Conservation (phyloP, 2,329 filamentous ascomycete genomes). For the Neophaeococcomyces mojaviensis region DNA sequence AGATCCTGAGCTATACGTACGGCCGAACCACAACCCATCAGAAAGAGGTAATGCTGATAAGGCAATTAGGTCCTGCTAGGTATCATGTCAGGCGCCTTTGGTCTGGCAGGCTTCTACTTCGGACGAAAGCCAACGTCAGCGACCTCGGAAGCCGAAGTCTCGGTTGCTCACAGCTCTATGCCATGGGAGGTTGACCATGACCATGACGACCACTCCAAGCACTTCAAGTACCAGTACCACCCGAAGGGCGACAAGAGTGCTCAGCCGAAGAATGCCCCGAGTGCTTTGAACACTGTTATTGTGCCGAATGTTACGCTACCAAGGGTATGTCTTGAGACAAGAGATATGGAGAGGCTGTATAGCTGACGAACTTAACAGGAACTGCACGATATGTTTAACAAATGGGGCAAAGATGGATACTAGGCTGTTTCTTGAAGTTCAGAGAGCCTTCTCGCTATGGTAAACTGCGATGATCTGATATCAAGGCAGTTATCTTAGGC, state of each 20-base stretch:
- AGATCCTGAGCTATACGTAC: slow-evolving; percentile 69
- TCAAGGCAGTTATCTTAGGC: too few relatives aligned
- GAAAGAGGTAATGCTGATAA: slow-evolving; percentile 1
- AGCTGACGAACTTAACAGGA: slow-evolving; percentile 45
- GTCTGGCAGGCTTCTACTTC: slow-evolving; percentile 73
- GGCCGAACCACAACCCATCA: slow-evolving; percentile 20
- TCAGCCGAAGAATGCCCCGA: slow-evolving; percentile 80
- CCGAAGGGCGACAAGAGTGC: slow-evolving; percentile 73
- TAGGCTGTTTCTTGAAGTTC: slow-evolving; percentile 26
- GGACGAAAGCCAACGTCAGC: slow-evolving; percentile 77
- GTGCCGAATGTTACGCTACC: slow-evolving; percentile 89
- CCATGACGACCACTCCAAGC: slow-evolving; percentile 53
- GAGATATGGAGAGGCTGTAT: neutral
- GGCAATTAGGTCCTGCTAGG: slow-evolving; percentile 68
- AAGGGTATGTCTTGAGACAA: slow-evolving; percentile 51
- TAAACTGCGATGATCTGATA: too few relatives aligned
- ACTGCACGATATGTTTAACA: slow-evolving; percentile 97
- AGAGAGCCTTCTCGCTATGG: too few relatives aligned
- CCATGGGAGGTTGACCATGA: slow-evolving; percentile 81
- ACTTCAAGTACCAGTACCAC: slow-evolving; percentile 68
- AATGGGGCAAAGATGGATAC: slow-evolving; percentile 98
- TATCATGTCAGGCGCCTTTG: slow-evolving; percentile 83
- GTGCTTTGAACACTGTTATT: slow-evolving; percentile 89
- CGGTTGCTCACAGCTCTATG: slow-evolving; percentile 69
- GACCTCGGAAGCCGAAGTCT: slow-evolving; percentile 71